Evolutionary conservation across 345 rosid species (phyloP).

Genomic region (Lumnitzera racemosa): DNA sequence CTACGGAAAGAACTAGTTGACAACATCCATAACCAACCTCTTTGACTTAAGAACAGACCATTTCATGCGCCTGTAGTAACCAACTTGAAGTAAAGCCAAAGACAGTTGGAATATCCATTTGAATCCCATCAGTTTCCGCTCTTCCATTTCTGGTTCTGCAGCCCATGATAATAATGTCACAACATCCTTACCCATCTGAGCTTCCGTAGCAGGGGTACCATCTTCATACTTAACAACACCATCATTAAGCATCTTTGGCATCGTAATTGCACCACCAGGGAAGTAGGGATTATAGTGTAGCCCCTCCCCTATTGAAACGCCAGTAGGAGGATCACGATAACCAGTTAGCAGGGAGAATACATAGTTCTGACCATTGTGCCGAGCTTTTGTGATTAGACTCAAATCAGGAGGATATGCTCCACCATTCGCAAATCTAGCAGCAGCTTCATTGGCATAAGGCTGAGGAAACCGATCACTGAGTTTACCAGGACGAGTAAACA

Average conservation of each 20-base stretch:
- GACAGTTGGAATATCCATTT: slow-evolving; percentile 96
- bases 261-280: slow-evolving; percentile 99
- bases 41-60: slow-evolving; percentile 93
- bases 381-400: slow-evolving; percentile 98
- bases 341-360: slow-evolving; percentile 96
- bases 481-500: slow-evolving; percentile 97
- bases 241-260: slow-evolving; percentile 97
- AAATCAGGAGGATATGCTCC: slow-evolving; percentile 99
- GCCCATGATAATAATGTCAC: slow-evolving; percentile 93
- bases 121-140: slow-evolving; percentile 98
- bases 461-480: slow-evolving; percentile 94
- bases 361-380: slow-evolving; percentile 97
- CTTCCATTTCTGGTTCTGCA: slow-evolving; percentile 99
- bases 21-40: slow-evolving; percentile 80
- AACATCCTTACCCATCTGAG: slow-evolving; percentile 99
- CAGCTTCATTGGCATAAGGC: slow-evolving; percentile 87
- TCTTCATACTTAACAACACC: slow-evolving; percentile 98
- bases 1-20: slow-evolving; percentile 40
- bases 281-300: slow-evolving; percentile 96
- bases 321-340: slow-evolving; percentile 99
- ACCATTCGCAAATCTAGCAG: slow-evolving; percentile 99
- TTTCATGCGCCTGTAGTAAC: slow-evolving; percentile 79
- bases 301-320: slow-evolving; percentile 83
- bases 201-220: slow-evolving; percentile 95
- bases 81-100: slow-evolving; percentile 90